Base-by-base conservation (phyloP, 345 rosid species). In the Eucalyptus urophylla region DNA sequence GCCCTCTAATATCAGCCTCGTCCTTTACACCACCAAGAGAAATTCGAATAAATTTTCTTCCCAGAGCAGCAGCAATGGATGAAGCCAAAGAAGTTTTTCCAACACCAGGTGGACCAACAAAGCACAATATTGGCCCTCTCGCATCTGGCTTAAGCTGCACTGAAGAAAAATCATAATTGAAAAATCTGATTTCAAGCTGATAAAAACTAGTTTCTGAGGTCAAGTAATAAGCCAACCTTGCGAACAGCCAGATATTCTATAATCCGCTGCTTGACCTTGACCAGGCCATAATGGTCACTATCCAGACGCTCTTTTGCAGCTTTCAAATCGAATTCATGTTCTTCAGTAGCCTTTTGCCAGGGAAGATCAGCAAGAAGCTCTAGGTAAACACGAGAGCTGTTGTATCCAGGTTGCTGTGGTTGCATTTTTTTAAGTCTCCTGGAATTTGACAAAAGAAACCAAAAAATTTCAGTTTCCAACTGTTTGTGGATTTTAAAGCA, bases 91-190 rank as follows among this genome's bases (percentile, higher is more conserved):
- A 97, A 91, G 99, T 98, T 94, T 98, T 98, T 76, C 99, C 99
- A 90, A 98, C 99, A 90, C 99, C 99, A 72, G 99, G 99, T 87
- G 99, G 99, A 87, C 99, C 99, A 93, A 98, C 99, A 88, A 98
- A 98, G 90, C 99, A 98, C 93, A 98, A 92, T 49, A 98, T 96
- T 40, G 99, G 99, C 88, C 99, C 99, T 90, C 98, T 94, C 44
- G 99, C 99, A 95, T 98, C 99, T 89, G 99, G 99, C 92, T 98
- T 98, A 85, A 98, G 99, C 99, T 97, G 95, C 89, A 93, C 51
- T 50, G 90, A 62, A 91, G 15, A 76, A 45, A 45, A 76, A 76
- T 76, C 29, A 40, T 88, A 90, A n/a, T 54, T 80, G 67, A 88
- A 81, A 86, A 87, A 80, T 92, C 72, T 88, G 88, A 89, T 86